A percentile compares a stretch with the other conserved stretches of the same genome.
Conservation (phyloP, 805 yeast species). For the Metschnikowia shivogae region DNA sequence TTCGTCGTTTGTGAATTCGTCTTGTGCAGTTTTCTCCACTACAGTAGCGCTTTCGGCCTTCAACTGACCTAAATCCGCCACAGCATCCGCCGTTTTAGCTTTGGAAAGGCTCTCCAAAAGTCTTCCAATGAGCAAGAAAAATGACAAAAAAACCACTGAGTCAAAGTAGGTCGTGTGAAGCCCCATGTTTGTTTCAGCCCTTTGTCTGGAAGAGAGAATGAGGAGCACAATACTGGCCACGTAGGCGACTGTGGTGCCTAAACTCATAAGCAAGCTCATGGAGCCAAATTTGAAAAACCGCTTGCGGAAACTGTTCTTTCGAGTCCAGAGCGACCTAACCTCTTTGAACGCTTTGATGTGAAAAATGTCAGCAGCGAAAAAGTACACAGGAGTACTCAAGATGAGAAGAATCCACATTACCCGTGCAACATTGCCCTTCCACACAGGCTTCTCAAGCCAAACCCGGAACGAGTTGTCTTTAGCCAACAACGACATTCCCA, state of each 20-base stretch:
- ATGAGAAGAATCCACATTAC: conserved; percentile 63
- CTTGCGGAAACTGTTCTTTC: conserved; percentile 50
- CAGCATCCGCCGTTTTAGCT: conserved; percentile 61
- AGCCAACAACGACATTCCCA: conserved; percentile 61
- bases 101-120: conserved; percentile 65
- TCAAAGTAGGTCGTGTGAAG: conserved; percentile 69
- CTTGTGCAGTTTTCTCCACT: conserved; percentile 11
- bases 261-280: conserved; percentile 67
- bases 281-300: conserved; percentile 69
- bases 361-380: conserved; percentile 70
- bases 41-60: conserved; percentile 50
- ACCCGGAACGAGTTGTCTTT: conserved; percentile 35
- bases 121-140: conserved; percentile 68
- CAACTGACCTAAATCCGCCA: conserved; percentile 48
- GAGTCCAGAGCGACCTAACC: conserved; percentile 51
- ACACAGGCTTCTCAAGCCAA: conserved; percentile 59
- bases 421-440: conserved; percentile 59
- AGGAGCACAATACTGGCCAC: conserved; percentile 61
- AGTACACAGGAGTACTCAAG: conserved; percentile 68
- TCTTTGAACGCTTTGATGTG: conserved; percentile 65
- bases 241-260: conserved; percentile 72
- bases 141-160: conserved; percentile 70
- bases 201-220: conserved; percentile 38
- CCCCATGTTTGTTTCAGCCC: conserved; percentile 27
- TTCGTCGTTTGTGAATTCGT: conserved; percentile 24